Evolutionary conservation across 306 rosid genomes (phyloP).

Genomic region (Glycyrrhiza uralensis): DNA sequence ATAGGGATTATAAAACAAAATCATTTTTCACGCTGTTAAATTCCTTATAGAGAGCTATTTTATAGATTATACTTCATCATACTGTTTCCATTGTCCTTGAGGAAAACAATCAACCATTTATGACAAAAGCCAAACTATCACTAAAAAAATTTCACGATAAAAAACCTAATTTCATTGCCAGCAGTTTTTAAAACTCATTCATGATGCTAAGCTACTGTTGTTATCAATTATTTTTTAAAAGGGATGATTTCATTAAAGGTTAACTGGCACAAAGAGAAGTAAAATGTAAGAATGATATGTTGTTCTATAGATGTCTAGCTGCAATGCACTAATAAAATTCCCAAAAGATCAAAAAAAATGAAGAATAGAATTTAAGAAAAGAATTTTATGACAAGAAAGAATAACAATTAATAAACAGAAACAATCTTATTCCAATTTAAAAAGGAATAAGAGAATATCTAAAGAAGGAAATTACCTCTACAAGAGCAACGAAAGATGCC

Average conservation of each 20-base stretch:
- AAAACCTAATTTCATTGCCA: not conserved
- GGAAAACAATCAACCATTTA: not conserved
- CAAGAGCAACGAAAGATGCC: slow-evolving; percentile 86
- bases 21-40: not conserved
- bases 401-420: slow-evolving; percentile 9
- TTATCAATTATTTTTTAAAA: not conserved
- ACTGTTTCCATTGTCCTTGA: not conserved
- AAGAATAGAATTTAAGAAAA: not conserved
- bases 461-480: slow-evolving; percentile 65
- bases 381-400: not conserved
- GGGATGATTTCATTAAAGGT: not conserved
- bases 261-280: not conserved
- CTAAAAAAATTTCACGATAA: not conserved
- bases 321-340: not conserved
- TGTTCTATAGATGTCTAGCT: not conserved
- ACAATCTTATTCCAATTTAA: not conserved
- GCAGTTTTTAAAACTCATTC: not conserved
- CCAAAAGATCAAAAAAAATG: not conserved
- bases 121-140: not conserved
- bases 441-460: not conserved
- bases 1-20: not conserved
- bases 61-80: not conserved
- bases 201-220: not conserved
- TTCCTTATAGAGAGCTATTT: not conserved
- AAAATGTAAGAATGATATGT: not conserved